These are phyloP conservation scores for Penicillium lagena DNA, from an alignment of 495 filamentous ascomycete genomes.

Conservation along the genomic window DNA sequence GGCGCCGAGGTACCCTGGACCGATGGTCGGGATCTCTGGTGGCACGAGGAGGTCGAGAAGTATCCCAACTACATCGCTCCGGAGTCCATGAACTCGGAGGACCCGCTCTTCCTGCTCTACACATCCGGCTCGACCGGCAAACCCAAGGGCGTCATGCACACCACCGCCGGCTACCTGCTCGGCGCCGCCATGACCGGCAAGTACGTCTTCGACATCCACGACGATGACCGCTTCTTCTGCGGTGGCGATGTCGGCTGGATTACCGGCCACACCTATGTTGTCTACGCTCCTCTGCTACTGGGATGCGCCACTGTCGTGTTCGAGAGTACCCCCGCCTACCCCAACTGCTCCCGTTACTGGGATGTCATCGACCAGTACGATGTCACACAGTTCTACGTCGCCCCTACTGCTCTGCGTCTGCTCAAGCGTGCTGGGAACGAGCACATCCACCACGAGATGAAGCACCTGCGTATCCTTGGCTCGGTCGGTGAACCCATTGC, in stretches of 20 bases:
- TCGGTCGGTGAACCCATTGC: slow-evolving; percentile 99
- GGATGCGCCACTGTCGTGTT: slow-evolving; percentile 97
- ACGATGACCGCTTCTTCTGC: slow-evolving; percentile 90
- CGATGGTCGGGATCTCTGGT: slow-evolving; percentile 86
- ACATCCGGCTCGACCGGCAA: slow-evolving; percentile 97
- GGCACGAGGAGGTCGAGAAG: slow-evolving; percentile 97
- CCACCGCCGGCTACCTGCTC: slow-evolving; percentile 87
- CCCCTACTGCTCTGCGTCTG: slow-evolving; percentile 86
- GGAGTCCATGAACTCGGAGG: slow-evolving; percentile 83
- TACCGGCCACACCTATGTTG: slow-evolving; percentile 98
- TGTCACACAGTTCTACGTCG: slow-evolving; percentile 98
- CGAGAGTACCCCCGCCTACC: slow-evolving; percentile 96
- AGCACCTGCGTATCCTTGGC: slow-evolving; percentile 79
- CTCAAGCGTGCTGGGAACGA: slow-evolving; percentile 93
- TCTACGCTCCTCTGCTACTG: slow-evolving; percentile 89
- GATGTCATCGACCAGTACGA: slow-evolving; percentile 92
- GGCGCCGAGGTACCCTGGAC: slow-evolving; percentile 91
- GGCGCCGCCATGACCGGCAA: slow-evolving; percentile 92
- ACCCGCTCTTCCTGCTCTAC: slow-evolving; percentile 95
- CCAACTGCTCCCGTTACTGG: slow-evolving; percentile 98
- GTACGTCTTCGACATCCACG: slow-evolving; percentile 98
- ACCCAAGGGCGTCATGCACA: slow-evolving; percentile 99
- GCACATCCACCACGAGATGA: slow-evolving; percentile 84
- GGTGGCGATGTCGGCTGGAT: slow-evolving; percentile 99
- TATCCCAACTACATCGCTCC: slow-evolving; percentile 87